phyloP scores from a whole-genome alignment of 306 rosid genomes.

The Dryas octopetala region DNA sequence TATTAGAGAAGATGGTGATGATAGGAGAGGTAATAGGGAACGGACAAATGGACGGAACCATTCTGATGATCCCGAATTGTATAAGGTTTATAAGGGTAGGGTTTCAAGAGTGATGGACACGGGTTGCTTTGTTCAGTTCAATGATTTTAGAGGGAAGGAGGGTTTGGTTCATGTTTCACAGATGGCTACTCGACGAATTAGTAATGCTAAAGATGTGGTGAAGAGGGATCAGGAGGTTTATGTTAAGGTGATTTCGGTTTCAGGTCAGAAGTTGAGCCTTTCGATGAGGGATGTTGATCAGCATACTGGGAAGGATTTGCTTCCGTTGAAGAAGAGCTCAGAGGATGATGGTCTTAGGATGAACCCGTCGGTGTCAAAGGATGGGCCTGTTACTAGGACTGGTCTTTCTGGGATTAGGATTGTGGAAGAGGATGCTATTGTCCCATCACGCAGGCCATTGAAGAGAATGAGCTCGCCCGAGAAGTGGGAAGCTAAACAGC shows the following conservation, averaged over 20 bases:
- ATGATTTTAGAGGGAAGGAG: constrained; percentile 74
- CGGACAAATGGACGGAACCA: constrained; percentile 27
- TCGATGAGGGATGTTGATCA: constrained; percentile 92
- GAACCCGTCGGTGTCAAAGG: constrained; percentile 62
- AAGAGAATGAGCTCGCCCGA: constrained; percentile 96
- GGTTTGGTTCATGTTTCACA: constrained; percentile 90
- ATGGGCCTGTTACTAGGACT: constrained; percentile 60
- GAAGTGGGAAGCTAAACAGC: constrained; percentile 87
- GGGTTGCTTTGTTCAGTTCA: constrained; percentile 79
- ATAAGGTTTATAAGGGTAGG: constrained; percentile 72
- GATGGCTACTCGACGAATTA: constrained; percentile 69
- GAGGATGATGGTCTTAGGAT: constrained; percentile 52
- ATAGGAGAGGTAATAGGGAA: constrained; percentile 34
- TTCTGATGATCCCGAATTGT: constrained; percentile 60
- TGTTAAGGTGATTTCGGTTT: constrained; percentile 71
- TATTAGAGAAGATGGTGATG: constrained; percentile 37
- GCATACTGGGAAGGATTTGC: constrained; percentile 70
- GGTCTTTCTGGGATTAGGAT: constrained; percentile 89
- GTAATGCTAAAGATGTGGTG: constrained; percentile 79
- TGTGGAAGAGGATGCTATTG: constrained; percentile 61
- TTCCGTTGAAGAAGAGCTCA: constrained; percentile 63
- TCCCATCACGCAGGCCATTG: constrained; percentile 65
- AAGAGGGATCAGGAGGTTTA: constrained; percentile 82
- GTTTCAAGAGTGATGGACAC: constrained; percentile 82
- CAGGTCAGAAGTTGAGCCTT: constrained; percentile 81